A percentile compares a stretch with the other conserved stretches of the same genome.
Evolutionary conservation across 2,329 filamentous ascomycete species (phyloP).

Genomic region (Aspergillus pseudoterreus): DNA sequence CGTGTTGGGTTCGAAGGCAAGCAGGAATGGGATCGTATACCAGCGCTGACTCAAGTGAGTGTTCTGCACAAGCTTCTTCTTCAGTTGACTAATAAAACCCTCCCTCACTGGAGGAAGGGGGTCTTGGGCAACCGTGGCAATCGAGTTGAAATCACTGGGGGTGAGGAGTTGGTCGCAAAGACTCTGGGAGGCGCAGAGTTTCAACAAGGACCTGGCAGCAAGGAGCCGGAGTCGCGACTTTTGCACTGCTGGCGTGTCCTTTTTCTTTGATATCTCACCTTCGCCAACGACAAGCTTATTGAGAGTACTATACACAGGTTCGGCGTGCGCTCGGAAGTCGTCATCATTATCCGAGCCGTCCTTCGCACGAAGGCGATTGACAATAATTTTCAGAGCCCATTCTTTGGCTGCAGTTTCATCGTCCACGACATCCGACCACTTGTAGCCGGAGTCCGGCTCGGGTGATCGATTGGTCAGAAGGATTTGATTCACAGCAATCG

Average conservation of each 20-base stretch:
- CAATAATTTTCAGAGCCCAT: conserved; percentile 77
- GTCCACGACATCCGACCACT: conserved; percentile 70
- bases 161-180: conserved; percentile 71
- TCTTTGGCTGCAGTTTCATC: conserved; percentile 80
- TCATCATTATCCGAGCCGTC: conserved; percentile 44
- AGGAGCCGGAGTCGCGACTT: conserved; percentile 75
- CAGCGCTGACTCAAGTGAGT: conserved; percentile 77
- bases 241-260: conserved; percentile 73
- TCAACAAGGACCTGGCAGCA: conserved; percentile 76
- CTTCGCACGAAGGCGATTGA: conserved; percentile 74
- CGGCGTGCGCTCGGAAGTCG: conserved; percentile 52
- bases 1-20: conserved; percentile 81
- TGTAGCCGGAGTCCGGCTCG: conserved; percentile 50
- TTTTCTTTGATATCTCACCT: conserved; percentile 74
- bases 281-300: conserved; percentile 70
- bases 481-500: conserved; percentile 71
- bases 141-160: conserved; percentile 70
- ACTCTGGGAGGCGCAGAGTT: conserved; percentile 72
- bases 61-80: conserved; percentile 59
- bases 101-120: conserved; percentile 67
- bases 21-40: conserved; percentile 84
- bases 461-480: conserved; percentile 65
- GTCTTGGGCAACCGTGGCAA: conserved; percentile 81
- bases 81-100: conserved; percentile 77
- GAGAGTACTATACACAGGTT: conserved; percentile 72